Conservation (phyloP, 2,329 filamentous ascomycete species). For the Canariomyces notabilis region DNA sequence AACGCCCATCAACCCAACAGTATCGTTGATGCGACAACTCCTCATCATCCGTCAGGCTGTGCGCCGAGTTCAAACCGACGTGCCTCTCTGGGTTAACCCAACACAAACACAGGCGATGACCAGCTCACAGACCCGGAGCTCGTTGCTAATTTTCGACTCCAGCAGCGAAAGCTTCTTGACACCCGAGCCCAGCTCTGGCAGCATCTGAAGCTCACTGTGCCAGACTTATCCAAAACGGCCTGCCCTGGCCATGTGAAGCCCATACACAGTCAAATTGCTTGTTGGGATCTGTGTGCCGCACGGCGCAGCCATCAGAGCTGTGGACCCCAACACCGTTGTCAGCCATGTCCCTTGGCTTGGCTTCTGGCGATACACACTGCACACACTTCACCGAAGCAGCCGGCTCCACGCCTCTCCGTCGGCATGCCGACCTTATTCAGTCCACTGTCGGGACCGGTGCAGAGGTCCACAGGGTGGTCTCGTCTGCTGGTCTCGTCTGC, state of each 20-base stretch:
- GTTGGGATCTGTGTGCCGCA: conserved; percentile 8
- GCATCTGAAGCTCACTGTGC: conserved; percentile 1
- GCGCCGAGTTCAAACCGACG: background rate
- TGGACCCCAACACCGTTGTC: background rate
- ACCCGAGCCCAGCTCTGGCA: background rate
- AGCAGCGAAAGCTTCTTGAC: background rate
- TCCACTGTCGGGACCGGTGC: background rate
- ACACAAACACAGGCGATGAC: no score
- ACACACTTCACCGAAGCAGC: background rate
- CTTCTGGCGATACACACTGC: no score
- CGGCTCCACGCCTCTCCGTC: conserved; percentile 3
- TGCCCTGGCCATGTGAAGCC: conserved; percentile 5
- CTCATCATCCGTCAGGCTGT: background rate
- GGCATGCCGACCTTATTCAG: no score
- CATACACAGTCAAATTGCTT: no score
- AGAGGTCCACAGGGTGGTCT: background rate
- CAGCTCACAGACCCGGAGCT: background rate
- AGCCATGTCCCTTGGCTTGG: background rate
- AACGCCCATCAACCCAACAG: no score
- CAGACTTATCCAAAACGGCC: conserved; percentile 12
- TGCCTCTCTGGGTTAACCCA: no score
- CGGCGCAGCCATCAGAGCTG: conserved; percentile 7
- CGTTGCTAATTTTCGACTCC: background rate
- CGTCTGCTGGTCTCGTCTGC: background rate
- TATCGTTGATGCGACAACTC: no score